These are phyloP conservation scores for Myxozyma neotropica DNA, from an alignment of 805 yeast species.

Conservation along the genomic window DNA sequence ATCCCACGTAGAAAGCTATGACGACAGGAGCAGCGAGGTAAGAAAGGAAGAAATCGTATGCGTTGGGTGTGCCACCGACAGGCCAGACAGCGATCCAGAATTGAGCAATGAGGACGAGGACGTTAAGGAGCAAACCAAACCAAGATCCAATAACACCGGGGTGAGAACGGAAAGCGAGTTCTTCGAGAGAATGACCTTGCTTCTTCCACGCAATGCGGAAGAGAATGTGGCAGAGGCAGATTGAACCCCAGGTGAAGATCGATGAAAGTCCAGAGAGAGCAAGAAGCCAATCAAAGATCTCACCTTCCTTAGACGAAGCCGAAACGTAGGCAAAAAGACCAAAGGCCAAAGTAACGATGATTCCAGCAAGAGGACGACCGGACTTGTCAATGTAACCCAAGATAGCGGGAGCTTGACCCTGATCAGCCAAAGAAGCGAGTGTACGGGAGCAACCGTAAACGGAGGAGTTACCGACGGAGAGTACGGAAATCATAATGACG, in stretches of 20 bases:
- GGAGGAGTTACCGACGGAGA: conserved; percentile 74
- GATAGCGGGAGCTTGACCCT: conserved; percentile 62
- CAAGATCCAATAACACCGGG: conserved; percentile 69
- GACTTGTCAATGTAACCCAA: conserved; percentile 71
- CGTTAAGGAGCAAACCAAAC: conserved; percentile 60
- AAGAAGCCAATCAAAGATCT: conserved; percentile 71
- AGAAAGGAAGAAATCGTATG: conserved; percentile 52
- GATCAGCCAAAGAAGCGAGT: conserved; percentile 65
- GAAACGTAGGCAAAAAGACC: conserved; percentile 65
- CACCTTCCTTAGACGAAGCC: conserved; percentile 54
- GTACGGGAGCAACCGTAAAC: conserved; percentile 73
- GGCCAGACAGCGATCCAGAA: conserved; percentile 85
- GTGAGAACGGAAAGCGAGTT: conserved; percentile 66
- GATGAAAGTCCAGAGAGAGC: conserved; percentile 78
- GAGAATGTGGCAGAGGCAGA: conserved; percentile 67
- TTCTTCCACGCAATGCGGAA: conserved; percentile 62
- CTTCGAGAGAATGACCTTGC: conserved; percentile 71
- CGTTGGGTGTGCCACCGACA: conserved; percentile 48
- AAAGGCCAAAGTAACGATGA: conserved; percentile 49
- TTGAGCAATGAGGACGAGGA: conserved; percentile 68
- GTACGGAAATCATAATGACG: conserved; percentile 65
- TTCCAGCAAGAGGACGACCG: conserved; percentile 79
- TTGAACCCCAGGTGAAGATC: conserved; percentile 78
- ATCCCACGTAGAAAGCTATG: conserved; percentile 52
- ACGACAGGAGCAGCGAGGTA: conserved; percentile 55